Evolutionary conservation across 2,329 filamentous ascomycete species (phyloP), one percentile per base, ranked within the genome.

Genomic region (Triangularia verruculosa): DNA sequence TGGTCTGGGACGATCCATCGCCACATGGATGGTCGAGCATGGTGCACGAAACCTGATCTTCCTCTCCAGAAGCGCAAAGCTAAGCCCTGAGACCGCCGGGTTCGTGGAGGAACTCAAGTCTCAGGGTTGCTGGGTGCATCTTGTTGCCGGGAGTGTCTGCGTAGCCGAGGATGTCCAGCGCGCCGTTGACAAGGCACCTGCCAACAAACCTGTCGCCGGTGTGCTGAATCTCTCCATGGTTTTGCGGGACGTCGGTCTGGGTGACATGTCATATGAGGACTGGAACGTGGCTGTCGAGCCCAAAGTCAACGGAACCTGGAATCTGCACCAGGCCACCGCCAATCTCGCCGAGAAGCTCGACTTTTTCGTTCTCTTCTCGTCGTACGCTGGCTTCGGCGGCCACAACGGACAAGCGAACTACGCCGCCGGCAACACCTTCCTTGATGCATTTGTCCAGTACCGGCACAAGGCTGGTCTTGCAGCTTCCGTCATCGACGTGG

Each of bases 231-330:
- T 67, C 13, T 67, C 72, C 3, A 71, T 71, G 70, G 68, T 70
- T 17, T 63, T 69, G 8, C 59, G 55, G 20, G 62, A 64, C 25
- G 54, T 13, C 15, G 22, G 56, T 20, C 64, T 72, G 20, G 57
- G 64, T 7, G 66, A 69, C 39, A 77, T 77, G 72, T 69, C 69
- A 27, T 61, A 69, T 67, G 60, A 67, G n/a, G 63, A 75, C 6
- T 79, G 75, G 74, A 60, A 66, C 8, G 62, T 66, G 3, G 70
- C 77, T 0, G 74, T 81, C 1, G 70, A 72, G 8, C 80, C 81
- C 64, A 82, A 82, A 30, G 74, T 78, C 4, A 54, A 71, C 11
- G 77, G 77, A 3, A 75, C 75, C 5, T 76, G 72, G 73, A 79
- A 79, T 58, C 71, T 80, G 0, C 75, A 80, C 63, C 60, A 73